phyloP scores from a whole-genome alignment of 1,284 basidiomycete genomes.

The Mycena citricolor region DNA sequence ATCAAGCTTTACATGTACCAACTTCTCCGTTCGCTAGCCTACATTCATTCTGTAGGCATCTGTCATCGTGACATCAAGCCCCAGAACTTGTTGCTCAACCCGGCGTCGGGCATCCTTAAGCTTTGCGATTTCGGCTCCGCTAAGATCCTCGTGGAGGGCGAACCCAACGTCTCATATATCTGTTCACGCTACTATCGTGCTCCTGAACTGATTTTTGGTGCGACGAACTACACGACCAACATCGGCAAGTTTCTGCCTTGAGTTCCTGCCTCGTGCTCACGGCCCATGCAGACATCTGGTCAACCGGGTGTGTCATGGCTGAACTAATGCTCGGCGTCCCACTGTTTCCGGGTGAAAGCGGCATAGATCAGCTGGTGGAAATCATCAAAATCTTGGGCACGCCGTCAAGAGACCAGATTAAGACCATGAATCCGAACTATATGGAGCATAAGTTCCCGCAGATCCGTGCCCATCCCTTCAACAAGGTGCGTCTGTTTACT shows the following conservation, averaged over 20 bases:
- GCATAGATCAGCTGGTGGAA: slow-evolving; percentile 99
- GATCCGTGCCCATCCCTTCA: slow-evolving; percentile 97
- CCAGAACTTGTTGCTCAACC: slow-evolving; percentile 97
- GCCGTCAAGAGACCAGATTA: slow-evolving; percentile 98
- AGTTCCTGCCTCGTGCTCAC: slow-evolving; percentile 16
- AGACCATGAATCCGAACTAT: slow-evolving; percentile 99
- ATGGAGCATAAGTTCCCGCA: slow-evolving; percentile 99
- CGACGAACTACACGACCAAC: slow-evolving; percentile 99
- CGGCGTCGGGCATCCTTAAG: slow-evolving; percentile 94
- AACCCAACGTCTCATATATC: slow-evolving; percentile 99
- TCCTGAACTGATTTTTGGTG: slow-evolving; percentile 98
- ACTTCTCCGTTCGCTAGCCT: slow-evolving; percentile 93
- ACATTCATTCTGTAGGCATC: slow-evolving; percentile 97
- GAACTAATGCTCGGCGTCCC: slow-evolving; percentile 99
- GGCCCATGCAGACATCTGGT: slow-evolving; percentile 86
- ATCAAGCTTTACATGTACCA: slow-evolving; percentile 99
- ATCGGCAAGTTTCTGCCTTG: slow-evolving; percentile 68
- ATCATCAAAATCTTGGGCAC: slow-evolving; percentile 99
- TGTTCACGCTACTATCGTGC: slow-evolving; percentile 99
- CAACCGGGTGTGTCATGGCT: slow-evolving; percentile 99
- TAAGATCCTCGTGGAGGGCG: slow-evolving; percentile 96
- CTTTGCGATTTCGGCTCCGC: slow-evolving; percentile 99
- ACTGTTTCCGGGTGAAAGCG: slow-evolving; percentile 98
- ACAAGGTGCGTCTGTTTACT: slow-evolving; percentile 58
- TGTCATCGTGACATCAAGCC: slow-evolving; percentile 99